A percentile compares a stretch with the other conserved stretches of the same genome.
These are phyloP conservation scores for Linum usitatissimum DNA, from an alignment of 345 rosid genomes.

Conservation along the genomic window DNA sequence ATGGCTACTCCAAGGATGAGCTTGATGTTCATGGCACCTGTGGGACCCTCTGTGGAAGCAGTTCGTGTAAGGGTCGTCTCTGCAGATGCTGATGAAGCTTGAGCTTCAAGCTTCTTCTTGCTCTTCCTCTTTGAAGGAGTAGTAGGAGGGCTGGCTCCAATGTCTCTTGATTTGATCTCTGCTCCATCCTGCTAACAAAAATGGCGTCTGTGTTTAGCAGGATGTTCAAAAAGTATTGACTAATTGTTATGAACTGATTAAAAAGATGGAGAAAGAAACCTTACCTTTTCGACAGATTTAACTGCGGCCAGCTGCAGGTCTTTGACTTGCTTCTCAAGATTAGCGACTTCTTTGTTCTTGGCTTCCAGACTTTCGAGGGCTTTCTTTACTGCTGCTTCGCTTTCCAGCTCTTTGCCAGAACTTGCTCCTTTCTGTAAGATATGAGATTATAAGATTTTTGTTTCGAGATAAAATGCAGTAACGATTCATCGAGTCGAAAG, in stretches of 20 bases:
- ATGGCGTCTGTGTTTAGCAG: background rate
- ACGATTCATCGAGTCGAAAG: too few relatives aligned
- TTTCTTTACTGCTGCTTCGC: slow-evolving; percentile 46
- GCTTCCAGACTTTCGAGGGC: slow-evolving; percentile 59
- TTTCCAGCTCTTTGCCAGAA: slow-evolving; percentile 39
- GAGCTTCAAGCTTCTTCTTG: slow-evolving; percentile 57
- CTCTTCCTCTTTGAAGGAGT: slow-evolving; percentile 65
- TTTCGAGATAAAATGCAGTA: background rate
- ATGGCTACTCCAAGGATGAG: slow-evolving; percentile 57
- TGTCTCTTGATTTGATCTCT: slow-evolving; percentile 67
- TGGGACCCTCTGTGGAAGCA: slow-evolving; percentile 22
- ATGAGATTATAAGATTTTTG: background rate
- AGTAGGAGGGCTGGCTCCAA: slow-evolving; percentile 35
- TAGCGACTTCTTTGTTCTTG: slow-evolving; percentile 38
- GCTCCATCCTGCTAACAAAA: slow-evolving; percentile 17
- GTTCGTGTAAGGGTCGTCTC: slow-evolving; percentile 21
- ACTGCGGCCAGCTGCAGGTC: slow-evolving; percentile 56
- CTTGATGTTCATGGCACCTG: slow-evolving; percentile 37
- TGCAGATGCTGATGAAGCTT: slow-evolving; percentile 25
- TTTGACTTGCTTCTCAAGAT: slow-evolving; percentile 42
- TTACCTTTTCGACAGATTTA: slow-evolving; percentile 45
- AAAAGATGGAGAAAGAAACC: slow-evolving; percentile 14
- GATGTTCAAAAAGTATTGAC: background rate
- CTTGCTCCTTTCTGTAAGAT: slow-evolving; percentile 33
- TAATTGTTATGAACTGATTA: background rate